Percentiles rank a stretch among this genome's conserved stretches.
Conservation (phyloP, 164 flowering plant genomes). For the Kalanchoe fedtschenkoi region DNA sequence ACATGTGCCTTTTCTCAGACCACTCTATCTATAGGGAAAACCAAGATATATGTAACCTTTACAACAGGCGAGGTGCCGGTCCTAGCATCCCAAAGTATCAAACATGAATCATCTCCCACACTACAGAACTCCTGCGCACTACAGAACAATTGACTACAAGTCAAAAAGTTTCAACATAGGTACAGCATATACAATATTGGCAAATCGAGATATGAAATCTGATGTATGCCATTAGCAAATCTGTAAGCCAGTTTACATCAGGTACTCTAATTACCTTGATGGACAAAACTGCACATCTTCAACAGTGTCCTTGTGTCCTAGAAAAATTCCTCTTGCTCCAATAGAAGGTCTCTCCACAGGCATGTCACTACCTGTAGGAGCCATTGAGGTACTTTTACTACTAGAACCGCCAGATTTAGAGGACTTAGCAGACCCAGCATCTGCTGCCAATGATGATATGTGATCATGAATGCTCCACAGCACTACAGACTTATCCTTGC, state of each 20-base stretch:
- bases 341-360: constrained; percentile 40
- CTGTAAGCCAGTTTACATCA: not conserved
- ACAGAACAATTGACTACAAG: constrained; percentile 15
- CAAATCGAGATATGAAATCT: not conserved
- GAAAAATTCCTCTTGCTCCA: constrained; percentile 69
- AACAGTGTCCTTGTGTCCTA: constrained; percentile 88
- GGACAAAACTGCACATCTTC: constrained; percentile 99
- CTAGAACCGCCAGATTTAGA: constrained; percentile 15
- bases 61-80: constrained; percentile 51
- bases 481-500: constrained; percentile 87
- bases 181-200: not conserved
- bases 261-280: constrained; percentile 47
- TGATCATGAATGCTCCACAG: constrained; percentile 96
- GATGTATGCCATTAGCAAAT: not conserved
- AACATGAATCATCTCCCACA: constrained; percentile 96
- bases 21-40: not conserved
- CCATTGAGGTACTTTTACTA: constrained; percentile 32
- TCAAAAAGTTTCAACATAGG: not conserved
- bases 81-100: constrained; percentile 95
- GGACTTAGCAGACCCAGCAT: constrained; percentile 22
- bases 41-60: constrained; percentile 37
- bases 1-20: not conserved
- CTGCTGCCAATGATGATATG: constrained; percentile 52
- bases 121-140: constrained; percentile 95
- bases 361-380: constrained; percentile 32